Base-by-base conservation (phyloP, 1,139 yeast species). In the Hansenula sp. region DNA sequence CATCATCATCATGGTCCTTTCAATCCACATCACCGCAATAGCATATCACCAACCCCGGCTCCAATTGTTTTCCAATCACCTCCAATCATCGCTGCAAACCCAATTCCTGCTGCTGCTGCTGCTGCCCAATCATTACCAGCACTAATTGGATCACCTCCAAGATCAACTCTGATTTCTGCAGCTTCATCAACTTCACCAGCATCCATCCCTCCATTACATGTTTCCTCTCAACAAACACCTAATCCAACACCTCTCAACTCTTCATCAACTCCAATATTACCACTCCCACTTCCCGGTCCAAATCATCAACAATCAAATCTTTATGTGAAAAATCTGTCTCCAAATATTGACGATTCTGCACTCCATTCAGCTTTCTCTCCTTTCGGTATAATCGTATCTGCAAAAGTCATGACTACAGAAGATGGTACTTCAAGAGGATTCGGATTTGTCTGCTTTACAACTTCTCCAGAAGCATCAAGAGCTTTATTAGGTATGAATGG, bases 251-350 rank as follows among this genome's bases (percentile, higher is more conserved):
- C 31, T 13, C 30, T 33, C 11, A 18, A 20, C 16, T 14, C 40
- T 20, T 19, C 44, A 28, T 21, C 32, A 29, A 19, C 75, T 39
- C 59, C 69, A 20, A 71, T 68, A 25, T 27, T 25, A 17, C 29
- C 10, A 33, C 51, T 44, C 8, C 55, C 69, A 20, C 44, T 61
- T 18, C 64, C 70, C 14, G 65, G 69, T 4, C 68, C 66, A 27
- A 53, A 61, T 48, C 56, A 55, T 37, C 85, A 79, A 56, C 82
- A 77, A 51, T 75, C 83, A 2, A 79, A 79, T 52, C 64, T 79
- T 34, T 79, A 78, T 51, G 76, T 79, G 18, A 75, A 71, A 43
- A 75, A 76, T 49, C 60, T 79, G 29, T 73, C 82, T 0, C 52
- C 65, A 6, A 47, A 64, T 7, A 69, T 73, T 39, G 67, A 65